Base-by-base conservation (phyloP, 805 yeast genomes). In the Yarrowia alimentaria region DNA sequence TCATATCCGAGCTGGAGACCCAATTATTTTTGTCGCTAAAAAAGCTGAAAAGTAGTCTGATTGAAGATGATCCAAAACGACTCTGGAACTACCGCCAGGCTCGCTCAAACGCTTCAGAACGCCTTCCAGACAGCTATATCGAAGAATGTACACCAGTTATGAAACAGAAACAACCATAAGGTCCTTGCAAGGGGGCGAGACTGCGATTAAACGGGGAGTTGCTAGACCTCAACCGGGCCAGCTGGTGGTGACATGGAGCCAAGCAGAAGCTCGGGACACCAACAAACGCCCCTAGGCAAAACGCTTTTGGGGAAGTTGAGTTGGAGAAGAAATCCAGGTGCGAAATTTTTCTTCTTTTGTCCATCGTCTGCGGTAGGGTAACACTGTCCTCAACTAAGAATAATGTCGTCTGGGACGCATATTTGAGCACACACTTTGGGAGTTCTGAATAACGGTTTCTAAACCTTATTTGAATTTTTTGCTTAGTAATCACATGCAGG, bases 271-370 rank as follows among this genome's bases (percentile, higher is more conserved):
- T 22, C 33, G 24, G 47, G 47, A 28, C 47, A 40, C 33, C 47
- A 13, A 32, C 47, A 40, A 40, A 40, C 47, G 47, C 47, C 47
- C 47, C 47, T 40, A 40, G 47, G 47, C 47, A 40, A 28, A 40
- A 40, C 47, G 47, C 47, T 40, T 22, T 40, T 25, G 47, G 47
- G 47, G 47, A 40, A 40, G 47, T 40, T 40, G 47, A 40, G 47
- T 40, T 40, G 47, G 25, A 40, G 47, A 40, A 28, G 26, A 40
- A 26, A 40, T 3, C 5, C 3, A 12, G 22, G 3, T 1, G 31
- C 16, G 25, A 19, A 2, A 6, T 24, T 3, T 26, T 26, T 40
- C 18, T 13, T 6, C 6, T 18, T 18, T 40, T 26, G 25, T 26
- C 6, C 7, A 4, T 6, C 12, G 14, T 3, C 3, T 1, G 13